Percentiles rank a stretch among this genome's conserved stretches.
Conservation (phyloP, 176 grass and related monocot genomes). For the Thinopyrum elongatum region DNA sequence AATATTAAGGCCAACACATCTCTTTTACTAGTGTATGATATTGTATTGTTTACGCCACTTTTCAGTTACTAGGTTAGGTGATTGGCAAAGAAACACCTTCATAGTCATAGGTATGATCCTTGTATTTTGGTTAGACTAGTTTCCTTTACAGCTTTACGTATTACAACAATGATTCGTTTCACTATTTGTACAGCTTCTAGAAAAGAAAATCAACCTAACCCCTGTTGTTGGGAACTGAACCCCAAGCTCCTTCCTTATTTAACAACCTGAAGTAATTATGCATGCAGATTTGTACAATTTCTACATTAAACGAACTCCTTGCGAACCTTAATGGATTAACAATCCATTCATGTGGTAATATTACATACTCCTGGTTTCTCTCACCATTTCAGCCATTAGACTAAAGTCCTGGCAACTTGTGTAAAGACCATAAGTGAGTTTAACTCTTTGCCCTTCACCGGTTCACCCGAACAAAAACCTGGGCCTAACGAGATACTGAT, state of each 20-base stretch:
- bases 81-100: not conserved
- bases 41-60: not conserved
- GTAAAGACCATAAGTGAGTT: not conserved
- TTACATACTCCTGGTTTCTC: too few relatives aligned
- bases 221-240: not conserved
- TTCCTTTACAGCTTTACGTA: not conserved
- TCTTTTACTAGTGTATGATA: not conserved
- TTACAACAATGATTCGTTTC: not conserved
- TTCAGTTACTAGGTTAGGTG: not conserved
- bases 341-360: not conserved
- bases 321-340: not conserved
- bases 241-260: not conserved
- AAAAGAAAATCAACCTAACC: not conserved
- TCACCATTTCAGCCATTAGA: too few relatives aligned
- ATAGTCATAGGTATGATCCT: not conserved
- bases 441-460: not conserved
- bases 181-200: not conserved
- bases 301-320: not conserved
- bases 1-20: not conserved
- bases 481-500: not conserved
- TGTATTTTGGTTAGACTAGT: not conserved
- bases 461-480: not conserved
- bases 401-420: not conserved
- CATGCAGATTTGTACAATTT: not conserved
- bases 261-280: not conserved